Conservation (phyloP, 2,329 filamentous ascomycete species). For the Cladosporium sp. region DNA sequence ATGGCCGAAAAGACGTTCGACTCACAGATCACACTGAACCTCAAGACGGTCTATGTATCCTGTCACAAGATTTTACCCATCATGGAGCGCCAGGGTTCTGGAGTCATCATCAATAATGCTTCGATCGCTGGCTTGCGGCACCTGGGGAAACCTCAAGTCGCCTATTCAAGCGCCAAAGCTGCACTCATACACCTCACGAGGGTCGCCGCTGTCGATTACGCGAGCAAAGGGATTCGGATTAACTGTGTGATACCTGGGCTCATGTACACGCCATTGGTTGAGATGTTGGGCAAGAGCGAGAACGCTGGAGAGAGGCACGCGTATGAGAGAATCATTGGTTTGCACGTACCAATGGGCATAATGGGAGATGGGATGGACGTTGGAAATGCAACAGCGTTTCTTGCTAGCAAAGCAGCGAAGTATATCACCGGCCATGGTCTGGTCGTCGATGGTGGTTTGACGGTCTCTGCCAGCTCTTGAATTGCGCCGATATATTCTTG, state of each 20-base stretch:
- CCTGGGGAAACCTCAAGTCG: conserved; percentile 50
- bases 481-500: no score
- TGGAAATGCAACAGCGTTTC: conserved; percentile 78
- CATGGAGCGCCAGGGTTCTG: conserved; percentile 48
- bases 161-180: conserved; percentile 68
- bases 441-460: conserved; percentile 17
- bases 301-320: conserved; percentile 40
- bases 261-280: conserved; percentile 50
- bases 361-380: conserved; percentile 58
- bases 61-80: conserved; percentile 52
- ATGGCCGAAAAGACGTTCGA: conserved; percentile 51
- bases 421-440: conserved; percentile 77
- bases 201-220: conserved; percentile 64
- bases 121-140: conserved; percentile 52
- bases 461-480: no score
- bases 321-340: conserved; percentile 47
- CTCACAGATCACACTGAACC: conserved; percentile 50
- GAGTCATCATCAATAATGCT: conserved; percentile 36
- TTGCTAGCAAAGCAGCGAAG: conserved; percentile 78
- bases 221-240: conserved; percentile 41
- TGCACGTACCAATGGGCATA: conserved; percentile 52
- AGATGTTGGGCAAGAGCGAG: conserved; percentile 39
- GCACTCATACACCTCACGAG: conserved; percentile 73
- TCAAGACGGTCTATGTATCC: conserved; percentile 53
- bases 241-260: conserved; percentile 52